Evolutionary conservation across 257 asterid genomes (phyloP), one percentile per base, ranked within the genome.

Genomic region (Solanum dulcamara): DNA sequence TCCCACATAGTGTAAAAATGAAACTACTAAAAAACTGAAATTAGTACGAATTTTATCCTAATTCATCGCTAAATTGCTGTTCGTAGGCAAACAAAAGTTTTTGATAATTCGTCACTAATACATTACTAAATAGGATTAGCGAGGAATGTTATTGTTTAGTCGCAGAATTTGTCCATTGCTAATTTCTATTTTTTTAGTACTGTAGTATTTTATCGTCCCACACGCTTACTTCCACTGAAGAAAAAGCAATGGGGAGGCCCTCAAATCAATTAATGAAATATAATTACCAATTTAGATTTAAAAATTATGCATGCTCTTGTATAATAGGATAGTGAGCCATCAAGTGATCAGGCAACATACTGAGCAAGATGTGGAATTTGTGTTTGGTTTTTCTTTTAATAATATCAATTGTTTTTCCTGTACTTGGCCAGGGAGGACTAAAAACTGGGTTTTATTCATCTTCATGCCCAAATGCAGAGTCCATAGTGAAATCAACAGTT

Each of bases 401-500:
- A 60, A 22, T 66, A 67, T 28, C 85, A 33, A 83, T 83, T 7
- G 46, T 28, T 44, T 80, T 57, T 18, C 75, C 57, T 26, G 90
- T 77, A 22, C 80, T 79, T 30, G 89, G 89, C 3, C 89, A 90
- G 59, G 91, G 80, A 70, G 91, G 86, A 75, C 80, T 93, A 5
- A 82, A 71, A 46, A 89, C 91, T 8, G 94, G 94, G 6, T 93
- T 90, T 67, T 93, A 92, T 87, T 90, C 93, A 33, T 89, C 97
- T 12, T 86, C 94, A 4, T 93, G 97, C 55, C 90, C 92, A 6
- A 86, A 91, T 85, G 94, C 90, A 3, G 97, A 92, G 90, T 82
- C 94, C 87, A 90, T 90, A 7, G 94, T 93, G 12, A 89, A 92
- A 83, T 92, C 96, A 20, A 84, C 96, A 5, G 96, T 93, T 30